Conservation (phyloP, 108 stramenopile genomes). For the Fistulifera pelliculosa region DNA sequence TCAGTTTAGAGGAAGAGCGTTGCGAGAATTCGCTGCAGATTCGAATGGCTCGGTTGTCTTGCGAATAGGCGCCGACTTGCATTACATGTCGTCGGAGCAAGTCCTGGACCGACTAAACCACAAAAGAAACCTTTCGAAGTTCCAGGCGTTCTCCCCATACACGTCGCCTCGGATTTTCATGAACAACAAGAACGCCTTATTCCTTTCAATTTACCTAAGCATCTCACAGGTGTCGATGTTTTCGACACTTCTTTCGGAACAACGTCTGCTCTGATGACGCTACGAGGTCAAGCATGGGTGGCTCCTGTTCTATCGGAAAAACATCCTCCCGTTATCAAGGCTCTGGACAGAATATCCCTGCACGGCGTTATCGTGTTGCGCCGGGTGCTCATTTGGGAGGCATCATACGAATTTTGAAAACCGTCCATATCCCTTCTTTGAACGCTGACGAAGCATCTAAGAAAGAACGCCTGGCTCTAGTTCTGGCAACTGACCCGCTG, state of each 20-base stretch:
- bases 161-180: constrained; percentile 60
- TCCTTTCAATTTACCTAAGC: constrained; percentile 18
- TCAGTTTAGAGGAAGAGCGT: constrained; percentile 40
- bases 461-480: constrained; percentile 33
- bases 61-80: constrained; percentile 62
- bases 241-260: constrained; percentile 38
- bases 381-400: constrained; percentile 54
- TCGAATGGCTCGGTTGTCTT: constrained; percentile 32
- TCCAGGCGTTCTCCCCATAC: constrained; percentile 22
- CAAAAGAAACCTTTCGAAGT: background rate
- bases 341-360: constrained; percentile 43
- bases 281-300: constrained; percentile 56
- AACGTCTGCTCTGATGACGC: constrained; percentile 29
- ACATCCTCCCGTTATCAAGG: constrained; percentile 22
- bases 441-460: constrained; percentile 16
- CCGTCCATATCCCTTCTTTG: constrained; percentile 32
- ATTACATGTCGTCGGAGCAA: constrained; percentile 18
- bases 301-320: constrained; percentile 31
- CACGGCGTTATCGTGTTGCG: constrained; percentile 48
- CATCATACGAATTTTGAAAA: constrained; percentile 34
- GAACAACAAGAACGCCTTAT: constrained; percentile 50
- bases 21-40: constrained; percentile 55
- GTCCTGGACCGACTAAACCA: constrained; percentile 4
- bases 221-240: constrained; percentile 30
- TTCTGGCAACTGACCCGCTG: constrained; percentile 62